phyloP scores from a whole-genome alignment of 768 basidiomycete genomes.

The Tulasnella sp. region DNA sequence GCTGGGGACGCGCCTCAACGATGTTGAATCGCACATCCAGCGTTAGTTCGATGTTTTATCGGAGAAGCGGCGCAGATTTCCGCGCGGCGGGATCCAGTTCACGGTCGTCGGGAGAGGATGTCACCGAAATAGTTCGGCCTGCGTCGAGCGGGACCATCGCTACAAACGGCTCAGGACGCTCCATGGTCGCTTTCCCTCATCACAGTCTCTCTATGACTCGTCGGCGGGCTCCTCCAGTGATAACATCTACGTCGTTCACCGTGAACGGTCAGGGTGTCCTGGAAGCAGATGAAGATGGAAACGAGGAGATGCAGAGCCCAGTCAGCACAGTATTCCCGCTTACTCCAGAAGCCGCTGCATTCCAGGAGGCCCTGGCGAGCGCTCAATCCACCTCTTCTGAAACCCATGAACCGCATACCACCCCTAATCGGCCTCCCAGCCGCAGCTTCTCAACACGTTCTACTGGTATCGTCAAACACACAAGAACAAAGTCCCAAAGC shows the following conservation, averaged over 20 bases:
- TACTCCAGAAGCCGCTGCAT: background rate
- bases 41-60: conserved; percentile 19
- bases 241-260: background rate
- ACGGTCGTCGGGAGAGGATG: background rate
- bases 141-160: background rate
- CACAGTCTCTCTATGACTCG: background rate
- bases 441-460: background rate
- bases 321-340: conserved; percentile 3
- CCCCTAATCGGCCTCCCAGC: background rate
- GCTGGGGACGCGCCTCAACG: conserved; percentile 5
- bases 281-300: conserved; percentile 1
- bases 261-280: background rate
- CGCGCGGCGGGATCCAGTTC: background rate
- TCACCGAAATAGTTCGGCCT: background rate
- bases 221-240: background rate
- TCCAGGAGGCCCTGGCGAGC: background rate
- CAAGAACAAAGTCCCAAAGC: conserved; percentile 2
- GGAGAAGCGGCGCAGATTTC: background rate
- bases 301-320: background rate
- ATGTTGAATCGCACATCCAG: conserved; percentile 6
- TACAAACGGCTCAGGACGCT: background rate
- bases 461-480: background rate
- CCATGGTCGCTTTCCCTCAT: background rate
- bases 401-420: background rate
- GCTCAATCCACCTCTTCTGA: background rate